Conservation (phyloP, 176 grass and related monocot species). For the Carex myosuroides region DNA sequence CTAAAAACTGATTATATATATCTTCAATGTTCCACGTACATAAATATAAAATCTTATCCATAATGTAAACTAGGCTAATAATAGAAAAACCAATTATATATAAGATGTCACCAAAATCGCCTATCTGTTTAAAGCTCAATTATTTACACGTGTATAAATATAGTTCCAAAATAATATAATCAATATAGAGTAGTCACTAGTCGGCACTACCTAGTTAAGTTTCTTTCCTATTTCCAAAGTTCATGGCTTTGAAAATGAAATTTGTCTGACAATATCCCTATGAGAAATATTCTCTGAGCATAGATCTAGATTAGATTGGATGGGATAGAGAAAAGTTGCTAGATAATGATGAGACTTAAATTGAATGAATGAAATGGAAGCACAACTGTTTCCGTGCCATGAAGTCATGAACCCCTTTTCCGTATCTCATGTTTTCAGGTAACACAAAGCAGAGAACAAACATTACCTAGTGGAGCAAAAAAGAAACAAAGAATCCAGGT, state of each 20-base stretch:
- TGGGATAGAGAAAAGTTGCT: neutral
- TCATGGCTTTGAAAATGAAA: constrained; percentile 13
- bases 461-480: constrained; percentile 27
- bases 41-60: constrained; percentile 1
- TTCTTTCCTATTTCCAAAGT: constrained; percentile 1
- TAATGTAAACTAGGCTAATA: neutral
- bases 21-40: neutral
- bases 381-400: constrained; percentile 14
- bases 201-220: neutral
- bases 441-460: constrained; percentile 27
- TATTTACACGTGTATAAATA: neutral
- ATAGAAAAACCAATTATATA: neutral
- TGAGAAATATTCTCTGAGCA: constrained; percentile 16
- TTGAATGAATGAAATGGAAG: constrained; percentile 11
- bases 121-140: neutral
- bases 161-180: neutral
- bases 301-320: constrained; percentile 25
- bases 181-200: neutral
- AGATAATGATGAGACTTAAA: constrained; percentile 21
- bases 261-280: constrained; percentile 1
- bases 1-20: neutral
- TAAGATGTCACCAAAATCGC: neutral
- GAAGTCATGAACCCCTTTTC: neutral
- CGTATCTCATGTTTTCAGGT: neutral
- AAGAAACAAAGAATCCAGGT: neutral